A percentile compares a stretch with the other conserved stretches of the same genome.
Evolutionary conservation across 2,329 filamentous ascomycete genomes (phyloP).

Genomic region (Alternaria brassicicola): DNA sequence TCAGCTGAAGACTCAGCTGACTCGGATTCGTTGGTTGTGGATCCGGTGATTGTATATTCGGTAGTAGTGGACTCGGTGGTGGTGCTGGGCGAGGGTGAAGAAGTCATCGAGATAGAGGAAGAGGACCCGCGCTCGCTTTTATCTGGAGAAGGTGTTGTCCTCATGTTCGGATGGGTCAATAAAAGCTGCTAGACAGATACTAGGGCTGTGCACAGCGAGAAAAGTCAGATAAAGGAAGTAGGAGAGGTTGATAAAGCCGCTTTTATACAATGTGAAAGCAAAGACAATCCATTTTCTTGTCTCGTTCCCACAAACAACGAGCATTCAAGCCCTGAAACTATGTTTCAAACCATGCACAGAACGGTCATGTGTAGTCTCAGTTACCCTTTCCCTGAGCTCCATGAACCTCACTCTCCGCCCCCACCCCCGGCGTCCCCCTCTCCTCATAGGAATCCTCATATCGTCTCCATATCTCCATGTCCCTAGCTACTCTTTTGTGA

Average conservation of each 20-base stretch:
- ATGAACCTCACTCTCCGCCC: conserved; percentile 40
- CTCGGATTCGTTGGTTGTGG: background rate
- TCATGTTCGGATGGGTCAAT: background rate
- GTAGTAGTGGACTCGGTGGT: background rate
- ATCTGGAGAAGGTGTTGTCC: background rate
- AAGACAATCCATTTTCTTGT: background rate
- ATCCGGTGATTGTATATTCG: background rate
- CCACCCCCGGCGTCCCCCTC: conserved; percentile 46
- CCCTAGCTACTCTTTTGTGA: conserved; percentile 66
- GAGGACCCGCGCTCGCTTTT: background rate
- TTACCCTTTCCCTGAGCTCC: conserved; percentile 13
- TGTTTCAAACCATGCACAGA: background rate
- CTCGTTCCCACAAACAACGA: background rate
- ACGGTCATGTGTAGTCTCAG: background rate
- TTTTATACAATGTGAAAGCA: background rate
- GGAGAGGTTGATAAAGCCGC: background rate
- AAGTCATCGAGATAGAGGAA: background rate
- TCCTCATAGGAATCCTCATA: conserved; percentile 67
- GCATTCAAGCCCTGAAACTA: background rate
- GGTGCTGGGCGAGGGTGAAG: background rate
- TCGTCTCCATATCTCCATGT: conserved; percentile 71
- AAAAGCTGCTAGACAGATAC: background rate
- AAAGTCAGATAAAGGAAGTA: background rate
- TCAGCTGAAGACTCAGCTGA: background rate
- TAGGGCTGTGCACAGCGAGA: background rate